Evolutionary conservation across 345 rosid genomes (phyloP).

Genomic region (Hypericum androsaemum): DNA sequence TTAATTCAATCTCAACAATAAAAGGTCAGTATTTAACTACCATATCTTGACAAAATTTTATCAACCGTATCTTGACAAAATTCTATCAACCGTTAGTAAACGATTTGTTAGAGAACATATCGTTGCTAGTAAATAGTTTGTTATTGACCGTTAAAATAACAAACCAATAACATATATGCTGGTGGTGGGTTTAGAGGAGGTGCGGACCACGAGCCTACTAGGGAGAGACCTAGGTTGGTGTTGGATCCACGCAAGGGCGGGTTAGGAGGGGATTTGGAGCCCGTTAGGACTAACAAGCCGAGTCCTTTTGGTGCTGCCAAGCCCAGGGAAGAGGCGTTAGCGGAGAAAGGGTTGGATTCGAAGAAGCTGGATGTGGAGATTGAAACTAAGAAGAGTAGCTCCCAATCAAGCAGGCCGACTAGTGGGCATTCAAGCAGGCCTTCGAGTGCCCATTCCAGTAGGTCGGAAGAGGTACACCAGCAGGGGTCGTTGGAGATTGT

Average conservation of each 20-base stretch:
- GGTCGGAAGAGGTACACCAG: conserved; percentile 59
- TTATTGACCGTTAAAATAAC: too few relatives aligned
- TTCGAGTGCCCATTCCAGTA: conserved; percentile 70
- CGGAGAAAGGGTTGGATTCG: conserved; percentile 93
- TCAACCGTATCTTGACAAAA: too few relatives aligned
- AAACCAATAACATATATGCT: too few relatives aligned
- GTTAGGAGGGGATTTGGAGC: conserved; percentile 34
- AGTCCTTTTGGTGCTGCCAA: conserved; percentile 89
- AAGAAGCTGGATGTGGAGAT: too few relatives aligned
- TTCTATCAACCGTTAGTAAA: too few relatives aligned
- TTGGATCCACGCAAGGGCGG: conserved; percentile 57
- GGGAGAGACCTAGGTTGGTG: conserved; percentile 59
- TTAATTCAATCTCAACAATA: too few relatives aligned
- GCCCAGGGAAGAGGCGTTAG: conserved; percentile 85
- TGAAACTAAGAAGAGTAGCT: too few relatives aligned
- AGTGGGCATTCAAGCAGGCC: conserved; percentile 93
- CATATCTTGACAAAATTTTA: too few relatives aligned
- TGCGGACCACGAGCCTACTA: conserved; percentile 21
- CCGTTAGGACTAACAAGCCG: conserved; percentile 47
- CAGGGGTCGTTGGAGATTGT: conserved; percentile 47
- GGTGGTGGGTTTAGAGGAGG: too few relatives aligned
- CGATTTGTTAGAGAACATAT: too few relatives aligned
- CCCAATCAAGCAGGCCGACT: conserved; percentile 59
- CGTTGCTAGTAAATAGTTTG: too few relatives aligned
- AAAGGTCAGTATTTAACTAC: too few relatives aligned